Percentiles rank a stretch among this genome's conserved stretches.
Conservation (phyloP, 2,329 filamentous ascomycete genomes). For the Claviceps spartinae region DNA sequence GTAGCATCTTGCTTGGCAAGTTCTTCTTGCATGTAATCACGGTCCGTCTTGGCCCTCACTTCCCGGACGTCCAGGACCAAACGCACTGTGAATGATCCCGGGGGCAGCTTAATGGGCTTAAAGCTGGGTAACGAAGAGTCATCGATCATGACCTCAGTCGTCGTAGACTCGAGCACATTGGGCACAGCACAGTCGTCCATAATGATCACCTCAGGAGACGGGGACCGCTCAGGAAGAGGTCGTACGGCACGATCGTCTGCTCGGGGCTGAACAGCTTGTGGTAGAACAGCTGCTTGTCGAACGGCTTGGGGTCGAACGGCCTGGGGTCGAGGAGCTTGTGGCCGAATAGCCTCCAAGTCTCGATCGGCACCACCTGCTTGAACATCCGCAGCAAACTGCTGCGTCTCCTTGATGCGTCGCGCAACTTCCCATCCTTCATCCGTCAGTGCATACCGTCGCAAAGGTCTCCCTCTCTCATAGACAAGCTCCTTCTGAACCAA, state of each 20-base stretch:
- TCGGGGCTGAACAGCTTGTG: neutral
- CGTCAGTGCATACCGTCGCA: slow-evolving; percentile 55
- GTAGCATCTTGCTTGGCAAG: slow-evolving; percentile 51
- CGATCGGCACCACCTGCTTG: neutral
- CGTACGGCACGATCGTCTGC: neutral
- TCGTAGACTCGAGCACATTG: neutral
- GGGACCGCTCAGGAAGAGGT: slow-evolving; percentile 3
- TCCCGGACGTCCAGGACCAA: slow-evolving; percentile 65
- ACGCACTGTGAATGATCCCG: slow-evolving; percentile 57
- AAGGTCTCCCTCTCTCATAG: slow-evolving; percentile 53
- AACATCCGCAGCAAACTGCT: slow-evolving; percentile 20
- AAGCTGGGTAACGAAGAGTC: slow-evolving; percentile 30
- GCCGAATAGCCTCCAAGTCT: neutral
- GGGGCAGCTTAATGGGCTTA: slow-evolving; percentile 45
- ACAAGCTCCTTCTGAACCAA: slow-evolving; percentile 61
- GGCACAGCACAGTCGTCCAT: neutral
- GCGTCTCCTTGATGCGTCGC: slow-evolving; percentile 44
- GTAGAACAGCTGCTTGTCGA: too few species aligned
- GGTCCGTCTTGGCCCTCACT: slow-evolving; percentile 56
- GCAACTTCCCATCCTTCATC: slow-evolving; percentile 70
- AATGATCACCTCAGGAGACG: slow-evolving; percentile 8
- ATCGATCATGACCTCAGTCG: slow-evolving; percentile 9
- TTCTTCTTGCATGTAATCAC: slow-evolving; percentile 64
- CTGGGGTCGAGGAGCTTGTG: neutral
- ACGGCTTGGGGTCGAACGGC: too few species aligned